Evolutionary conservation across 345 rosid genomes (phyloP).

Genomic region (Punica granatum): DNA sequence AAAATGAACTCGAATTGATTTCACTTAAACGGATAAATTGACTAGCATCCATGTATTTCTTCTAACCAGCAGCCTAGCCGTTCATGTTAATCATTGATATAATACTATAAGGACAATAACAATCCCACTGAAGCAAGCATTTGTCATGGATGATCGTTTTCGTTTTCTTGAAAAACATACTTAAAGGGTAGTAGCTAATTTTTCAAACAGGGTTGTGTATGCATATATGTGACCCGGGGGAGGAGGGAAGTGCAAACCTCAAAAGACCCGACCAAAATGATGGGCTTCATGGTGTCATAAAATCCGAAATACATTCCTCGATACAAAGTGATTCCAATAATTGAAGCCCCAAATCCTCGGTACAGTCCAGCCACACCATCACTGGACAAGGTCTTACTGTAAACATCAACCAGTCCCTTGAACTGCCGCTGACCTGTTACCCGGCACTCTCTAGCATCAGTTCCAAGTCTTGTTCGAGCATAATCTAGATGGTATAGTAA

Average conservation of each 20-base stretch:
- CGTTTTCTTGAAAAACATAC: too few relatives aligned
- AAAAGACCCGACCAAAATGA: slow-evolving; percentile 67
- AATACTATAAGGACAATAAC: background rate
- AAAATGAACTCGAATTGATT: background rate
- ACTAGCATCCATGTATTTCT: background rate
- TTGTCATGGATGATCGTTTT: too few relatives aligned
- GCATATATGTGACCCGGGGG: background rate
- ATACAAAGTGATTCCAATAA: slow-evolving; percentile 81
- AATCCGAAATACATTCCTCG: slow-evolving; percentile 94
- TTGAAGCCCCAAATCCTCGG: slow-evolving; percentile 86
- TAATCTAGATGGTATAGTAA: slow-evolving; percentile 88
- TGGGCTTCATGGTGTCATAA: slow-evolving; percentile 85
- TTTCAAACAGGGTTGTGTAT: background rate
- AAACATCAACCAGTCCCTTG: slow-evolving; percentile 76
- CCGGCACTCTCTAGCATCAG: slow-evolving; percentile 60
- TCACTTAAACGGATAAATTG: background rate
- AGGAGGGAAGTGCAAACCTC: slow-evolving; percentile 41
- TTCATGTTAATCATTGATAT: background rate
- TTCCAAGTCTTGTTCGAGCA: slow-evolving; percentile 77
- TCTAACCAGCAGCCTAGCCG: background rate
- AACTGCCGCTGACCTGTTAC: slow-evolving; percentile 60
- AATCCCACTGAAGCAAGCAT: background rate
- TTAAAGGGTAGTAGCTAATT: too few relatives aligned
- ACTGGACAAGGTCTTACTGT: slow-evolving; percentile 57
- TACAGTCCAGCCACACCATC: slow-evolving; percentile 75